phyloP scores from a whole-genome alignment of 2,329 filamentous ascomycete species.

The Nothophaeocryptopus gaeumannii region DNA sequence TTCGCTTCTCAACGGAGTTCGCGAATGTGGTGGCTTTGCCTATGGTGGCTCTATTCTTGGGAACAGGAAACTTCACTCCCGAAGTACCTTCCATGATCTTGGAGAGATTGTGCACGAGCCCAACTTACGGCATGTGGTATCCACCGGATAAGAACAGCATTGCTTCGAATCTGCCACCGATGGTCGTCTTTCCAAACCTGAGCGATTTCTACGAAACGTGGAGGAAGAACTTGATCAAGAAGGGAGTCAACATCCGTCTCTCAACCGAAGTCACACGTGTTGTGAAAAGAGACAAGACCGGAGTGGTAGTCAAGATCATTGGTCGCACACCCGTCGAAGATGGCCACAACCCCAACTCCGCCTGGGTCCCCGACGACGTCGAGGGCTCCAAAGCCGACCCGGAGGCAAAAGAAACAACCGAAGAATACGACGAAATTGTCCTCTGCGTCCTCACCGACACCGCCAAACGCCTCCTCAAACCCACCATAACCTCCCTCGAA shows the following conservation, averaged over 20 bases:
- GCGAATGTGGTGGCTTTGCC: conserved; percentile 68
- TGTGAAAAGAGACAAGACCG: conserved; percentile 50
- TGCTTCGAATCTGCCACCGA: conserved; percentile 52
- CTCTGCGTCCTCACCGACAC: conserved; percentile 60
- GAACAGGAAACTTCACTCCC: conserved; percentile 71
- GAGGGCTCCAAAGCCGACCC: conserved; percentile 40
- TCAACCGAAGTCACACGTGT: conserved; percentile 56
- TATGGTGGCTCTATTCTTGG: conserved; percentile 69
- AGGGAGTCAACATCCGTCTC: conserved; percentile 57
- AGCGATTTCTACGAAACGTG: conserved; percentile 60
- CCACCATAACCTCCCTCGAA: conserved; percentile 60
- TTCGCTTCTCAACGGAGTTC: conserved; percentile 68
- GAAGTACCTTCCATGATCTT: conserved; percentile 69
- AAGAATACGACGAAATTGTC: conserved; percentile 63
- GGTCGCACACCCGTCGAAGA: conserved; percentile 43
- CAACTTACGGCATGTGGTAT: conserved; percentile 61
- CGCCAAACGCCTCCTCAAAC: conserved; percentile 58
- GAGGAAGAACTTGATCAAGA: conserved; percentile 53
- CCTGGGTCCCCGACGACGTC: conserved; percentile 39
- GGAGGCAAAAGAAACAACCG: conserved; percentile 43
- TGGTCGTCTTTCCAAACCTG: conserved; percentile 63
- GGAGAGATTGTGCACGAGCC: conserved; percentile 50
- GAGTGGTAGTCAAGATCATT: conserved; percentile 51
- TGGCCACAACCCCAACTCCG: conserved; percentile 46
- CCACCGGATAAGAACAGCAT: conserved; percentile 48